Base-by-base conservation (phyloP, 257 asterid genomes). In the Solanum pinnatisectum region DNA sequence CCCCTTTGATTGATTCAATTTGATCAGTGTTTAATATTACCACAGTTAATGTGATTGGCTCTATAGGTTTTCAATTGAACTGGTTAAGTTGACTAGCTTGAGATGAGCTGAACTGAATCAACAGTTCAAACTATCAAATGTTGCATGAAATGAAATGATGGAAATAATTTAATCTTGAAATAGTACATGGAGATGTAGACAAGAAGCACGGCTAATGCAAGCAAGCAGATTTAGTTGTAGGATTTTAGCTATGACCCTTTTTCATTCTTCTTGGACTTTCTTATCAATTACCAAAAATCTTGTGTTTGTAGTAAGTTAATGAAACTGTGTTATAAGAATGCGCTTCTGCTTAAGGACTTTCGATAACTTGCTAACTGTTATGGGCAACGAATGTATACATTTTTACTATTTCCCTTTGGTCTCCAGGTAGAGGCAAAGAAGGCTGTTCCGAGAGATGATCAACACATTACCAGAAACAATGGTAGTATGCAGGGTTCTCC, bases 361-460 rank as follows among this genome's bases (percentile, higher is more conserved):
- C 16, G 6, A 14, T 72, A 71, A 73, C 36, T 46, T 3, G 40
- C 25, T 4, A 12, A 11, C 8, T 23, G 56, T 59, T 56, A 6
- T 42, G 35, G 42, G 30, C 72, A 77, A 59, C 37, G 27, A 67
- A n/a, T 32, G 84, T 49, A 65, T 8, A n/a, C 67, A 22, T 84
- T 68, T 20, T 87, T n/a, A 76, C 63, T 72, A 33, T 87, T 71
- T 85, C 49, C 56, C 36, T 89, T 59, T 89, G 76, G 72, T 92
- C 40, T 78, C 89, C 89, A 94, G 97, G 97, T 94, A 88, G 97
- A 94, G 89, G 94, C 95, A 84, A 93, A 93, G 90, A 94, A 93
- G 90, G 97, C 95, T 87, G 95, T 94, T 87, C 97, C 97, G 4
- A 92, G 94, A 88, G 96, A 94, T n/a, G 95, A 92, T 89, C 91